These are phyloP conservation scores for Alternaria gaisen DNA, from an alignment of 2,329 filamentous ascomycete species.

Conservation along the genomic window DNA sequence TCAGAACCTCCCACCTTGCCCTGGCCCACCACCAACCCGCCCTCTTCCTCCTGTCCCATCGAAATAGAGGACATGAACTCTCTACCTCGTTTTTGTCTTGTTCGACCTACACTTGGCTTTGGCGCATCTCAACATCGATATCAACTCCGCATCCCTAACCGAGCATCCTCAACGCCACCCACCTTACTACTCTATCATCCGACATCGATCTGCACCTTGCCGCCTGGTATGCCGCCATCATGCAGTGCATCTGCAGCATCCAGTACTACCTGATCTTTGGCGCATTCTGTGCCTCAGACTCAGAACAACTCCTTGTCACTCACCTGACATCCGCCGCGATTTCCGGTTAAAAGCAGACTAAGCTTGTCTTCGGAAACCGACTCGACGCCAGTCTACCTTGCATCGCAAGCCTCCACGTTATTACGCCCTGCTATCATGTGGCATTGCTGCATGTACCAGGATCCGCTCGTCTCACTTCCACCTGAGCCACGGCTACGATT, in stretches of 20 bases:
- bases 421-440: conserved; percentile 24
- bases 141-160: conserved; percentile 25
- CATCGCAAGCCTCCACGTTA: conserved; percentile 12
- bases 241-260: conserved; percentile 36
- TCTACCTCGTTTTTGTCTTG: conserved; percentile 23
- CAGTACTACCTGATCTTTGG: conserved; percentile 41
- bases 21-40: conserved; percentile 58
- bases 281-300: conserved; percentile 32
- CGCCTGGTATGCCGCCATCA: conserved; percentile 30
- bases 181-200: conserved; percentile 30
- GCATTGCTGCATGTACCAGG: conserved; percentile 31
- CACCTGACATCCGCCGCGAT: conserved; percentile 30
- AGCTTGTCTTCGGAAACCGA: conserved; percentile 21
- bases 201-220: conserved; percentile 26
- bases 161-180: conserved; percentile 16
- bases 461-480: conserved; percentile 36
- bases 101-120: conserved; percentile 34
- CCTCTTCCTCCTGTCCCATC: conserved; percentile 58
- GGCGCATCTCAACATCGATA: conserved; percentile 36
- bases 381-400: conserved; percentile 26
- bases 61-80: conserved; percentile 43
- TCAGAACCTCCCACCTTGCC: conserved; percentile 58
- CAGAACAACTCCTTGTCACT: conserved; percentile 28
- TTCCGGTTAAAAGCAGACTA: conserved; percentile 32
- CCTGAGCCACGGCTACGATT: conserved; percentile 33